Evolutionary conservation across 176 grass and related monocot genomes (phyloP).

Genomic region (Leersia perrieri): DNA sequence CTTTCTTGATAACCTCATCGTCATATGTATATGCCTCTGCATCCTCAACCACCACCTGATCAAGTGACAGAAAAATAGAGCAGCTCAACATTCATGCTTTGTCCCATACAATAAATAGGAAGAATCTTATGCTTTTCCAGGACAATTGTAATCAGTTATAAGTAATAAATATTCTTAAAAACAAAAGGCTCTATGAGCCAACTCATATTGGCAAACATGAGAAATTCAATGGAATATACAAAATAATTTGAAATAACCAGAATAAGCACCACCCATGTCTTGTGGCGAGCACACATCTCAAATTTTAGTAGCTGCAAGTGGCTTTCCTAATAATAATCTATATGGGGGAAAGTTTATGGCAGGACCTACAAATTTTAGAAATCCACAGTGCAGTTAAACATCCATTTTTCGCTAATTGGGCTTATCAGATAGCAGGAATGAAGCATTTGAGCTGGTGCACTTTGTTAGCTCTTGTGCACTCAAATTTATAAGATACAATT

Average conservation of each 20-base stretch:
- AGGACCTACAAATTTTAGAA: not conserved
- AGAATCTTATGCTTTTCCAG: not conserved
- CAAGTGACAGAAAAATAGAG: not conserved
- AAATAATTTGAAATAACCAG: not conserved
- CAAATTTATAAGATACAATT: not conserved
- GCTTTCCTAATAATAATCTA: not conserved
- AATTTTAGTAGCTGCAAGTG: not conserved
- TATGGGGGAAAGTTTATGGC: not conserved
- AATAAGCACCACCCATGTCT: not conserved
- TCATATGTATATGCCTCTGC: conserved; percentile 86
- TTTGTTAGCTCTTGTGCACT: not conserved
- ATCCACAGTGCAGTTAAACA: not conserved
- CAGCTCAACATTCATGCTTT: not conserved
- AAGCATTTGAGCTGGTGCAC: not conserved
- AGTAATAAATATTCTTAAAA: not conserved
- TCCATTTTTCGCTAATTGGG: not conserved
- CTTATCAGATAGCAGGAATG: not conserved
- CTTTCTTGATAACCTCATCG: conserved; percentile 87
- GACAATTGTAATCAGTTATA: not conserved
- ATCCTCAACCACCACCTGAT: conserved; percentile 62
- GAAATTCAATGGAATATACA: not conserved
- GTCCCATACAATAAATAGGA: not conserved
- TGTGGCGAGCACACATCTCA: not conserved
- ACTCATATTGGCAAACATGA: not conserved
- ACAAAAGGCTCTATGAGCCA: not conserved